Percentiles rank a stretch among this genome's conserved stretches.
Evolutionary conservation across 1,284 basidiomycete genomes (phyloP).

Genomic region (Trametes sp.): DNA sequence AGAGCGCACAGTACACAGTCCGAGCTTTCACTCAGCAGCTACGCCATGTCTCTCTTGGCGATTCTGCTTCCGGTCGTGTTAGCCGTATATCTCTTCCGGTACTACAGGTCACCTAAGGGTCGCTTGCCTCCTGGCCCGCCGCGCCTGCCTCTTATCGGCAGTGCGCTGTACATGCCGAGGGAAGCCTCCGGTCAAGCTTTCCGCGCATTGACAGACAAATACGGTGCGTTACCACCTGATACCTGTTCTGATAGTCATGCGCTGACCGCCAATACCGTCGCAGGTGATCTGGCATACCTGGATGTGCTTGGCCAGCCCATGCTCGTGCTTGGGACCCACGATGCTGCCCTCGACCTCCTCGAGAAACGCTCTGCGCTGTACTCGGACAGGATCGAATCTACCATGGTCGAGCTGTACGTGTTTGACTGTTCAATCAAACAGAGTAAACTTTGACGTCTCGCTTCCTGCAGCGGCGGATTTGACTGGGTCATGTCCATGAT

Average conservation of each 20-base stretch:
- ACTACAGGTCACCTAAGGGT: not conserved
- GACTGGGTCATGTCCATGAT: slow-evolving; percentile 20
- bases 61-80: not conserved
- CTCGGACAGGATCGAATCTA: slow-evolving; percentile 12
- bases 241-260: not conserved
- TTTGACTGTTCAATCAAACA: no score
- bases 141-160: slow-evolving; percentile 10
- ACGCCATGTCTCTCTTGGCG: no score
- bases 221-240: slow-evolving; percentile 6
- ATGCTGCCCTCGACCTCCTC: slow-evolving; percentile 28
- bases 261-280: not conserved
- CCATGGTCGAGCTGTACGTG: slow-evolving; percentile 22
- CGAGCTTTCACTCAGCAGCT: no score
- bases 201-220: slow-evolving; percentile 8
- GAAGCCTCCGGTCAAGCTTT: slow-evolving; percentile 1
- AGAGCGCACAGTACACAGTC: no score
- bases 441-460: not conserved
- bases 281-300: slow-evolving; percentile 25
- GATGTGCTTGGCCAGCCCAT: slow-evolving; percentile 20
- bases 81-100: not conserved
- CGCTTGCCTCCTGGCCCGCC: slow-evolving; percentile 5
- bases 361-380: slow-evolving; percentile 28
- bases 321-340: slow-evolving; percentile 19
- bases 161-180: slow-evolving; percentile 10
- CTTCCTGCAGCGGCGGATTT: slow-evolving; percentile 15